phyloP scores from a whole-genome alignment of 2,329 filamentous ascomycete genomes.

The Trichophyton equinum region DNA sequence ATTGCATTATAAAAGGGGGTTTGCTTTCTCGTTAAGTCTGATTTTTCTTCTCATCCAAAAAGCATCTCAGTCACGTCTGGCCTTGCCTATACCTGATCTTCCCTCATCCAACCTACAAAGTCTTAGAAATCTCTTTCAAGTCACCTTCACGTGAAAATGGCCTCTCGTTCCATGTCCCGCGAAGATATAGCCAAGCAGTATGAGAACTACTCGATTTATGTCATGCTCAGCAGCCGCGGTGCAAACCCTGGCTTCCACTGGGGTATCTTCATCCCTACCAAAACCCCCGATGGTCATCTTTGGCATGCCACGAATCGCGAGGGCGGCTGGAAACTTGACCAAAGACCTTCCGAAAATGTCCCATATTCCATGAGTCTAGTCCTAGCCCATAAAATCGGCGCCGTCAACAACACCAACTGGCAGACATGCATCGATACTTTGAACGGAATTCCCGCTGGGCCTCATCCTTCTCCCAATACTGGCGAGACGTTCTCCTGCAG shows the following conservation, averaged over 20 bases:
- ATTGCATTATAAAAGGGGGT: too few relatives aligned
- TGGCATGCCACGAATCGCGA: slow-evolving; percentile 10
- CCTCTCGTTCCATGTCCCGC: background rate
- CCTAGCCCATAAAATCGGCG: slow-evolving; percentile 5
- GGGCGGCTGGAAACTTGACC: slow-evolving; percentile 9
- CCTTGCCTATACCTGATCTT: too few relatives aligned
- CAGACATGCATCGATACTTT: slow-evolving; percentile 2
- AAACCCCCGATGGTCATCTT: background rate
- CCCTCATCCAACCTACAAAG: too few relatives aligned
- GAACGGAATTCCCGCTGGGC: background rate
- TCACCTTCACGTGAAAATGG: background rate
- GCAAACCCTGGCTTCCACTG: slow-evolving; percentile 7
- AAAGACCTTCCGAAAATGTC: background rate
- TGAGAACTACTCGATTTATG: slow-evolving; percentile 10
- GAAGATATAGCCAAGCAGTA: slow-evolving; percentile 4
- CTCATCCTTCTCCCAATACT: slow-evolving; percentile 5
- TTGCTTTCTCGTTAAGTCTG: too few relatives aligned
- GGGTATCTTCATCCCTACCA: slow-evolving; percentile 9
- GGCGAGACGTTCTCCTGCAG: slow-evolving; percentile 5
- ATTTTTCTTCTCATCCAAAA: too few relatives aligned
- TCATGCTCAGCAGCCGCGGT: slow-evolving; percentile 8
- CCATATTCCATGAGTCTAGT: slow-evolving; percentile 8
- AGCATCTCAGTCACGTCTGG: too few relatives aligned
- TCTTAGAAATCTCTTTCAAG: background rate
- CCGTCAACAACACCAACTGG: background rate